Base-by-base conservation (phyloP, 140 eudicot species). In the Senecio squalidus region DNA sequence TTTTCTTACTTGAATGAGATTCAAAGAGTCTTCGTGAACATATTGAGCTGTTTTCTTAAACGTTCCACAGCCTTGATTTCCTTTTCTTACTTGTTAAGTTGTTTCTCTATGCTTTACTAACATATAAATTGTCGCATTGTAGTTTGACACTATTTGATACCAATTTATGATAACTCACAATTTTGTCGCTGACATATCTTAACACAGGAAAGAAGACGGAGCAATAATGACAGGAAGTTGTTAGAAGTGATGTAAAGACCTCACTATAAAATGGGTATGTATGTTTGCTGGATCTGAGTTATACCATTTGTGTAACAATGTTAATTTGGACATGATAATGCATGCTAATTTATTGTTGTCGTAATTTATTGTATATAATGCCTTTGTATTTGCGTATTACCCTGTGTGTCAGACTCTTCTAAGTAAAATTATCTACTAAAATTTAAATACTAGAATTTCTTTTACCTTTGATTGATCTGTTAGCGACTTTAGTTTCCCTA, bases 191-290 rank as follows among this genome's bases (percentile, higher is more conserved):
- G 41, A 2, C 30, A 62, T 58, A 20, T 10, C 53, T 3, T 60
- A 22, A 3, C 6, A 29, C 76, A 70, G 76, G 58, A 43, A 62
- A 70, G 47, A 70, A 70, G 16, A n/a, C 76, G n/a, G 56, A 70
- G 51, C 51, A 25, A 54, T 70, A 70, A 70, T 62, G 44, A 70
- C 23, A 25, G 18, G 33, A 9, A 26, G 25, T 16, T 51, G 60
- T 38, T 60, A 21, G 48, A 60, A 60, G 69, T 70, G 16, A 53
- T 62, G 43, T 52, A 54, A 70, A 62, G 65, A 62, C 40, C 44
- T 61, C 24, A 61, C 41, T 60, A n/a, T 48, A 30, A 54, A 31
- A 61, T 41, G 70, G 51, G 53, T 62, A 62, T 61, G 36, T 31
- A 41, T 62, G 49, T 48, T 31, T 38, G 29, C n/a, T n/a, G 23